phyloP scores from a whole-genome alignment of 768 basidiomycete genomes.

The Auricularia sp. region DNA sequence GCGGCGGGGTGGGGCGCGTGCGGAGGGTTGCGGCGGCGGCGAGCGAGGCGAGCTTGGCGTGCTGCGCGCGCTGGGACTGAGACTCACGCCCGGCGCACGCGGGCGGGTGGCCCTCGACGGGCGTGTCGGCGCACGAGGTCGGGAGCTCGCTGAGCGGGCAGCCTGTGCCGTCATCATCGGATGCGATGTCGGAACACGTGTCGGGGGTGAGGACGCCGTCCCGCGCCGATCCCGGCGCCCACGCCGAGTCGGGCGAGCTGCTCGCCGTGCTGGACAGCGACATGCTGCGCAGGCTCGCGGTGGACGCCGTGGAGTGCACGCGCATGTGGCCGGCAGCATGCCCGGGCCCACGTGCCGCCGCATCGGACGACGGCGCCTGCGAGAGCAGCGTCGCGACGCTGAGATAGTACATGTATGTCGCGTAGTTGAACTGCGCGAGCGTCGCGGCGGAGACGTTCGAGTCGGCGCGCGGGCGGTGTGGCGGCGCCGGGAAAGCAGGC shows the following conservation, averaged over 20 bases:
- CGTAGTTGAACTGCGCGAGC: constrained; percentile 1
- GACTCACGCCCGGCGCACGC: background rate
- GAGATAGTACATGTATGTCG: background rate
- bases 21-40: background rate
- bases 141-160: background rate
- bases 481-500: background rate
- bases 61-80: background rate
- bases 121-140: background rate
- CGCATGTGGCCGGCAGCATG: background rate
- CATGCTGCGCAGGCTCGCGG: background rate
- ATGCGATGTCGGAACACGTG: background rate
- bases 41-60: background rate
- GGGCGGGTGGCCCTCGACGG: background rate
- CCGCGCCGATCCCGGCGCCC: background rate
- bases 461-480: background rate
- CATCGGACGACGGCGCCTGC: background rate
- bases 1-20: background rate
- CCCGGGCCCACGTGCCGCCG: background rate
- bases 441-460: background rate
- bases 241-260: background rate
- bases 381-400: background rate
- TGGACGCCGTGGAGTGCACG: background rate
- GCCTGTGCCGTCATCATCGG: background rate
- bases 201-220: background rate
- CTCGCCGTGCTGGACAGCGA: background rate